Percentiles rank a stretch among this genome's conserved stretches.
phyloP scores from a whole-genome alignment of 176 grass and related monocot species.

The Bolboschoenus planiculmis region DNA sequence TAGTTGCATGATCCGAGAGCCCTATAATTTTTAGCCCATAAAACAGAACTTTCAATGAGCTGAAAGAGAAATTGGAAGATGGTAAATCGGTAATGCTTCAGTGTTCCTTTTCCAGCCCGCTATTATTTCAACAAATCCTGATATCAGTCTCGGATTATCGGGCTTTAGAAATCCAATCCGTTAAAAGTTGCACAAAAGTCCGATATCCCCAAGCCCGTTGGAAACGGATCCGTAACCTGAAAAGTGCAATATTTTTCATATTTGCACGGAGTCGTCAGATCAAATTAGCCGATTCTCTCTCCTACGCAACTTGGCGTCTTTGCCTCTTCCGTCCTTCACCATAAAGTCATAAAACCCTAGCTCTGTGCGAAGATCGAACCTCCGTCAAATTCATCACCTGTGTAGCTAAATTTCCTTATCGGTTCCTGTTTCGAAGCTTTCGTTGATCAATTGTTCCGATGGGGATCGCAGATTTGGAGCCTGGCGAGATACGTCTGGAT shows the following conservation, averaged over 20 bases:
- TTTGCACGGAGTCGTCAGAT: no score
- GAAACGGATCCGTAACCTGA: no score
- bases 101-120: no score
- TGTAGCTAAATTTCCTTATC: neutral
- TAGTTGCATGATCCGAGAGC: no score
- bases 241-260: no score
- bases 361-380: neutral
- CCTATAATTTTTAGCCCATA: no score
- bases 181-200: neutral
- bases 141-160: neutral
- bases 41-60: no score
- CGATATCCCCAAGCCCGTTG: neutral
- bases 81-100: neutral
- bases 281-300: neutral
- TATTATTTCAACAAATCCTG: neutral
- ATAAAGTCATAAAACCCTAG: conserved; percentile 7
- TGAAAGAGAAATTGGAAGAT: no score
- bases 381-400: neutral
- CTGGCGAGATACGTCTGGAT: conserved; percentile 42
- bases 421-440: neutral
- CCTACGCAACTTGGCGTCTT: neutral
- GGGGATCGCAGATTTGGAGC: conserved; percentile 32
- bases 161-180: neutral
- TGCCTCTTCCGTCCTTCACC: neutral
- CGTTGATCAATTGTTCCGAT: conserved; percentile 8